Evolutionary conservation across 805 yeast species (phyloP), one percentile per base, ranked within the genome.

Genomic region (Lipomyces oligophaga): DNA sequence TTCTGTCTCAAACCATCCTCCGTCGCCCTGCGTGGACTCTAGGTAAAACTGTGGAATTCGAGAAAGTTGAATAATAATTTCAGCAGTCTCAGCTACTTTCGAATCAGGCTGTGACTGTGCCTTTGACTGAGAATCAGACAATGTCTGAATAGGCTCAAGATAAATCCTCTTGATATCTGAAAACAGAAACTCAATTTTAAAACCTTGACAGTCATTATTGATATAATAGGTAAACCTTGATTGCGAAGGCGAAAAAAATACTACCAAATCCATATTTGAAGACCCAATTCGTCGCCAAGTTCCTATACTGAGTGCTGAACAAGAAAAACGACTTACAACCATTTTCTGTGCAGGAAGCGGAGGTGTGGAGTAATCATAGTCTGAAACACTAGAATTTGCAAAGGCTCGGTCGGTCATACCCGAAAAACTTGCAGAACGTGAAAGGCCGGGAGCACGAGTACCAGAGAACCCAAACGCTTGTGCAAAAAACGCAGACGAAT

Each of bases 1-100:
- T 5, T 49, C 51, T n/a, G 47, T 41, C 25, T 45, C 55, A 16
- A 49, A 35, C 57, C 57, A 52, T 15, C 53, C 57, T 18, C 45
- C 52, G 10, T 19, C 28, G 30, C 30, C 10, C 16, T 25, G 28
- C 4, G 50, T 25, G 7, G 47, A 37, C 31, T 52, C 57, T 46
- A 52, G 45, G 22, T 22, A 44, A 34, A 52, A 52, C 41, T 46
- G 40, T 15, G 57, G 57, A 20, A 43, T 39, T 25, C 32, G 36
- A 2, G 42, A 16, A 11, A 52, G 40, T 6, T 35, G 6, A 11
- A 52, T 37, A 19, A 49, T 46, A 16, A 52, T 20, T n/a, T 49
- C 55, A 25, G 50, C 56, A 36, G 41, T 15, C 13, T 11, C 34
- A 8, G 18, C 6, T n/a, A n/a, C n/a, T n/a, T n/a, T n/a, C n/a